These are phyloP conservation scores for Nakataea oryzae DNA, from an alignment of 2,329 filamentous ascomycete genomes.

Conservation along the genomic window DNA sequence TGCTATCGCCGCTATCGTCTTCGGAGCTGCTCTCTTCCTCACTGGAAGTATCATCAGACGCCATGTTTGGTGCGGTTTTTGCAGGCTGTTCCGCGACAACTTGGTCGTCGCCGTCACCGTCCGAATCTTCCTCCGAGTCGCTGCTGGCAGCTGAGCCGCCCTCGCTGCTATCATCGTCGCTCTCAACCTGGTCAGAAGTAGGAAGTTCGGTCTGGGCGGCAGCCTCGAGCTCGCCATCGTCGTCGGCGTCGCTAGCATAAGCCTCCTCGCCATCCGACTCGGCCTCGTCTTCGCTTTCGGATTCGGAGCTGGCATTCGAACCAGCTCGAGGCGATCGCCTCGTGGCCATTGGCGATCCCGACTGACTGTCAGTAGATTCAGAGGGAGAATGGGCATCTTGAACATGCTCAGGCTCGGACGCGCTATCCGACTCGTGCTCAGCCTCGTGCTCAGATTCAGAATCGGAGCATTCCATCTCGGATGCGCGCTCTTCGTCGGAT, in stretches of 20 bases:
- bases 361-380: slow-evolving; percentile 1
- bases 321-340: too few species aligned
- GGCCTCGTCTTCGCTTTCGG: slow-evolving; percentile 5
- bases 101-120: slow-evolving; percentile 4
- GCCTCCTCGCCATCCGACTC: slow-evolving; percentile 3
- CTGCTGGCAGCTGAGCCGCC: slow-evolving; percentile 6
- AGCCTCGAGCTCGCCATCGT: background rate
- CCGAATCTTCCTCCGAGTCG: slow-evolving; percentile 5
- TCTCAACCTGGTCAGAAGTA: slow-evolving; percentile 4
- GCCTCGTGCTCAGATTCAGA: background rate
- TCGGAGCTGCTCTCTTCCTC: slow-evolving; percentile 6
- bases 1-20: slow-evolving; percentile 5
- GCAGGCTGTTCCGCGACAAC: background rate
- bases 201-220: background rate
- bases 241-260: background rate
- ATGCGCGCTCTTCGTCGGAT: too few species aligned
- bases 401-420: background rate
- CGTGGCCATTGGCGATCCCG: background rate
- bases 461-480: background rate
- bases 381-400: slow-evolving; percentile 13
- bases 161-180: slow-evolving; percentile 8
- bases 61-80: background rate
- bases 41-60: slow-evolving; percentile 3
- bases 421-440: background rate
- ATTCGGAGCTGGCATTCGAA: slow-evolving; percentile 7